Conservation (phyloP, 2,329 filamentous ascomycete genomes). For the Mycosphaerella sp. region DNA sequence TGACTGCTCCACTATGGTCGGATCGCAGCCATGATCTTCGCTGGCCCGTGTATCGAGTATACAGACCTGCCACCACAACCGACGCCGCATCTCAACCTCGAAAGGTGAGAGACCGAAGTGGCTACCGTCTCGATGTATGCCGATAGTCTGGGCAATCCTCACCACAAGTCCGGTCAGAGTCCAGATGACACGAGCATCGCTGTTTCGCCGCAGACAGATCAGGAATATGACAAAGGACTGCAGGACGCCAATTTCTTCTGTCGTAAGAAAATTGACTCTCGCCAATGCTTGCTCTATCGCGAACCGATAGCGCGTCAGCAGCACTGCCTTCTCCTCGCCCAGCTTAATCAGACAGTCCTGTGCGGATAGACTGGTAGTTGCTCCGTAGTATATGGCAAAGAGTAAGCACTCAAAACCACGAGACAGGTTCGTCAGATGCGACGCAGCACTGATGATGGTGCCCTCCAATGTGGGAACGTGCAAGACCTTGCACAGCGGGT, state of each 20-base stretch:
- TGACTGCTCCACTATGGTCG: conserved; percentile 50
- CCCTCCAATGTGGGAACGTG: conserved; percentile 62
- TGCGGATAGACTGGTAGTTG: conserved; percentile 47
- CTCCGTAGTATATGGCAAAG: conserved; percentile 57
- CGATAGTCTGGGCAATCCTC: conserved; percentile 54
- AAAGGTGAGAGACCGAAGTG: conserved; percentile 53
- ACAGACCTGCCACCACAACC: conserved; percentile 55
- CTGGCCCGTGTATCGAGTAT: conserved; percentile 55
- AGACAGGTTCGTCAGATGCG: conserved; percentile 52
- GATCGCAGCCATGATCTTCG: conserved; percentile 58
- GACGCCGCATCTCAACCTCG: conserved; percentile 53
- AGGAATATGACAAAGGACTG: conserved; percentile 59
- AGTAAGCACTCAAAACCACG: conserved; percentile 54
- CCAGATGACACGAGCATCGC: conserved; percentile 49
- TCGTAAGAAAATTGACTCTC: conserved; percentile 56
- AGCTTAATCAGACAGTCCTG: conserved; percentile 45
- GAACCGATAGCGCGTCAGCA: conserved; percentile 54
- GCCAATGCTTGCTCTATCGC: conserved; percentile 58
- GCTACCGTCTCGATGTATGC: conserved; percentile 54
- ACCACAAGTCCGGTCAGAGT: conserved; percentile 54
- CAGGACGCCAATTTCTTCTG: conserved; percentile 55
- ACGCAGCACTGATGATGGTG: conserved; percentile 55
- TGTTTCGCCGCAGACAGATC: conserved; percentile 49
- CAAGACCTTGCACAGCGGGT: conserved; percentile 64
- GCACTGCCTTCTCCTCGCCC: conserved; percentile 46